A percentile compares a stretch with the other conserved stretches of the same genome.
These are phyloP conservation scores for Fusarium verrucosum DNA, from an alignment of 2,329 filamentous ascomycete genomes.

Conservation along the genomic window DNA sequence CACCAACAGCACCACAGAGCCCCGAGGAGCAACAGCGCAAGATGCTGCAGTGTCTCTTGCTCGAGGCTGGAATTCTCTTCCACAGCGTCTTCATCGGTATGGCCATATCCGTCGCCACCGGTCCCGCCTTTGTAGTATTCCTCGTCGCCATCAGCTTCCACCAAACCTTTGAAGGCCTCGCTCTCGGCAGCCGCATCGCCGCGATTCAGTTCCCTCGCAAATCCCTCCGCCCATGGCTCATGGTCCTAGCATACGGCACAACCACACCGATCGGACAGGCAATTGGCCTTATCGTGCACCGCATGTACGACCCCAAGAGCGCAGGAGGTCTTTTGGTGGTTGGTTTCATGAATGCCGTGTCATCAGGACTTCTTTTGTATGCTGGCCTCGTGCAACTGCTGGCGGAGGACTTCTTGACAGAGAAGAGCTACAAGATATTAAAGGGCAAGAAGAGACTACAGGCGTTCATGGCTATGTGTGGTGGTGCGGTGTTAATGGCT, in stretches of 20 bases:
- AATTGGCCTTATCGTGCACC: slow-evolving; percentile 80
- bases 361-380: slow-evolving; percentile 80
- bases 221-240: slow-evolving; percentile 82
- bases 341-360: slow-evolving; percentile 88
- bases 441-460: slow-evolving; percentile 68
- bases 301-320: slow-evolving; percentile 81
- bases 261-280: slow-evolving; percentile 87
- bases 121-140: slow-evolving; percentile 81
- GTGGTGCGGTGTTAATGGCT: slow-evolving; percentile 74
- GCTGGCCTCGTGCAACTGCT: slow-evolving; percentile 85
- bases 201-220: slow-evolving; percentile 79
- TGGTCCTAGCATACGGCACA: slow-evolving; percentile 79
- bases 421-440: slow-evolving; percentile 76
- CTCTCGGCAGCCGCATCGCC: slow-evolving; percentile 84
- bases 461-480: slow-evolving; percentile 71
- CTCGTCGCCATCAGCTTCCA: slow-evolving; percentile 84
- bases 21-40: slow-evolving; percentile 71
- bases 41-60: slow-evolving; percentile 79
- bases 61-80: slow-evolving; percentile 86
- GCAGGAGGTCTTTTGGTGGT: slow-evolving; percentile 82
- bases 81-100: slow-evolving; percentile 89
- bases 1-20: slow-evolving; percentile 45
- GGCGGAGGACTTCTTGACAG: slow-evolving; percentile 82
- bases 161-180: slow-evolving; percentile 89
- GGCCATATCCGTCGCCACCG: slow-evolving; percentile 83